Percentiles rank a stretch among this genome's conserved stretches.
Conservation (phyloP, 2,329 filamentous ascomycete species). For the Epicoccum nigrum region DNA sequence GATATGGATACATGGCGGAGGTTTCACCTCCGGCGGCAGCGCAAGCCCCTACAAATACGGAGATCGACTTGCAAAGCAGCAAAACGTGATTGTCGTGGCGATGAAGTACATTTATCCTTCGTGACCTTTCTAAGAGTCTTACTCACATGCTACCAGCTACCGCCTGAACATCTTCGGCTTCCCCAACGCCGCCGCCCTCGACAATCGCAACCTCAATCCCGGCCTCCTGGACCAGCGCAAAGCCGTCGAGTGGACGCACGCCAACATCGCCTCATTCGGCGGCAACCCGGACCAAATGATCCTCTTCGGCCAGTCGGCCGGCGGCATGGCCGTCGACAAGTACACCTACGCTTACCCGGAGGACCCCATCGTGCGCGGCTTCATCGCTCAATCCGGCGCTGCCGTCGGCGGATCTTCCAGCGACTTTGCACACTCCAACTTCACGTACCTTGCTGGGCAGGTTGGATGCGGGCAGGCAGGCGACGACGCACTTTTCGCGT, state of each 20-base stretch:
- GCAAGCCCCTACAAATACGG: conserved; percentile 44
- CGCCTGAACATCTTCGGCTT: conserved; percentile 47
- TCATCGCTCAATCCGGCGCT: conserved; percentile 49
- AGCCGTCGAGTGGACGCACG: conserved; percentile 46
- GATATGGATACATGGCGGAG: conserved; percentile 37
- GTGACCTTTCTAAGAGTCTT: background rate
- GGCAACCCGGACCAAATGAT: conserved; percentile 44
- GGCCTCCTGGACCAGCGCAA: conserved; percentile 47
- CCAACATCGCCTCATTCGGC: conserved; percentile 45
- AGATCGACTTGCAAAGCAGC: conserved; percentile 24
- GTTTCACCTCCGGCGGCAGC: conserved; percentile 52
- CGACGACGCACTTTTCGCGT: conserved; percentile 37
- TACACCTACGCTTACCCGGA: conserved; percentile 54
- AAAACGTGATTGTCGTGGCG: conserved; percentile 22
- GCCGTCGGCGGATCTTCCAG: conserved; percentile 13
- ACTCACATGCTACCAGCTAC: conserved; percentile 12
- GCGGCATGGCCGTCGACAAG: conserved; percentile 51
- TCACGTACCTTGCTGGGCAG: conserved; percentile 31
- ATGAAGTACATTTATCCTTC: background rate
- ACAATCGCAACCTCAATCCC: conserved; percentile 32
- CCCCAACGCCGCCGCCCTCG: conserved; percentile 33
- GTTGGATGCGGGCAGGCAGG: conserved; percentile 23
- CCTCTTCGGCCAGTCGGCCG: conserved; percentile 46
- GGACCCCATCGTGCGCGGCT: conserved; percentile 55
- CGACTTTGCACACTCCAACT: conserved; percentile 24